Conservation (phyloP, 257 asterid genomes). For the Nicotiana benthamiana region DNA sequence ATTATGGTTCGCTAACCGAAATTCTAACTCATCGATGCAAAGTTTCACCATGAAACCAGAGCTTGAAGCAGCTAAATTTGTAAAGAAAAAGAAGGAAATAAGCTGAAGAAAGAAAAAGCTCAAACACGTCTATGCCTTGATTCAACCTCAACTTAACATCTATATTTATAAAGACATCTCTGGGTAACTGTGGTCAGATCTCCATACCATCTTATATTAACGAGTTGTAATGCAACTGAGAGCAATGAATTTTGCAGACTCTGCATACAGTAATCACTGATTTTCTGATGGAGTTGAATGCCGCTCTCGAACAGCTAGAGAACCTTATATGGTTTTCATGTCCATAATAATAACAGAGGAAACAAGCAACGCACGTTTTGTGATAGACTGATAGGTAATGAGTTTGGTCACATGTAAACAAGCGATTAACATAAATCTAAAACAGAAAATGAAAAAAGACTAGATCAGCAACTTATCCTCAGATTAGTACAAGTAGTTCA, state of each 20-base stretch:
- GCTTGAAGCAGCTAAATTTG: not conserved
- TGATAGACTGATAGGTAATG: not conserved
- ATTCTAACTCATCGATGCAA: no score
- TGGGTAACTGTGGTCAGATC: not conserved
- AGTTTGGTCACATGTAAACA: not conserved
- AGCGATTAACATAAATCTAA: not conserved
- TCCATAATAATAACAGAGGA: not conserved
- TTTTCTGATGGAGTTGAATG: not conserved
- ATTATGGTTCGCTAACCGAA: not conserved
- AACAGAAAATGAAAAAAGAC: not conserved
- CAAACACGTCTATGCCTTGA: not conserved
- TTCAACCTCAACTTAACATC: not conserved
- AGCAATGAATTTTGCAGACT: not conserved
- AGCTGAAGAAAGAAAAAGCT: not conserved
- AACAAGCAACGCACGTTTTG: not conserved
- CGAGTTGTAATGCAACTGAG: not conserved
- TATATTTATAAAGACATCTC: not conserved
- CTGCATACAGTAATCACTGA: not conserved
- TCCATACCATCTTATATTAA: not conserved
- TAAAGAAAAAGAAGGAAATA: not conserved
- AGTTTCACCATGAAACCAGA: no score
- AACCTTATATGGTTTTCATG: not conserved
- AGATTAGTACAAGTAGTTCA: not conserved
- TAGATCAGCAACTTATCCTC: not conserved
- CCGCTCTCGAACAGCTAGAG: not conserved